Conservation (phyloP, 768 basidiomycete species). For the Tricholoma furcatifolium region DNA sequence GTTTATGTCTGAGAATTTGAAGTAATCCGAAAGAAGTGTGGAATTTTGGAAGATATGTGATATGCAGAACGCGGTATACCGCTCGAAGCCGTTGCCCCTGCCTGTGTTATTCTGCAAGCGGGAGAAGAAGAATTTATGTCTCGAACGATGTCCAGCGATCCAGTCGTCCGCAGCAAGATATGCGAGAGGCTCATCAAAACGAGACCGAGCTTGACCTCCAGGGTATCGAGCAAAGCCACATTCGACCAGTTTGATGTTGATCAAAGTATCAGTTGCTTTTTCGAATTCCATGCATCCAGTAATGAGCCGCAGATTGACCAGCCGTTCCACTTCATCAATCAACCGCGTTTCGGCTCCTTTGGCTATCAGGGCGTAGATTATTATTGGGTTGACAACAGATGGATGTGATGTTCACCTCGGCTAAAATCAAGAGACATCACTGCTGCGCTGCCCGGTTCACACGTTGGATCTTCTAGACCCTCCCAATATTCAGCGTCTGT, state of each 20-base stretch:
- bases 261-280: background rate
- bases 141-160: no score
- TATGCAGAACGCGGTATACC: background rate
- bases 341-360: no score
- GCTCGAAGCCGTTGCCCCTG: background rate
- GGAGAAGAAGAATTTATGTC: background rate
- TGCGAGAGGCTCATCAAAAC: background rate
- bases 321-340: background rate
- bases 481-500: no score
- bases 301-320: background rate
- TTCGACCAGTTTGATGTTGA: background rate
- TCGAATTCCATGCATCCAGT: background rate
- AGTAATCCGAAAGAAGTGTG: background rate
- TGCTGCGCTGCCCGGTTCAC: no score
- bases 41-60: background rate
- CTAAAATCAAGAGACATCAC: no score
- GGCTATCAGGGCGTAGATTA: background rate
- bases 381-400: background rate
- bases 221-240: background rate
- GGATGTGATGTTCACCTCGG: no score
- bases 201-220: background rate
- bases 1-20: background rate
- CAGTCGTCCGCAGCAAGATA: slow-evolving; percentile 2
- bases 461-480: no score
- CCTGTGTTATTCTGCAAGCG: background rate